phyloP scores from a whole-genome alignment of 768 basidiomycete species.

The Mycena belliarum region DNA sequence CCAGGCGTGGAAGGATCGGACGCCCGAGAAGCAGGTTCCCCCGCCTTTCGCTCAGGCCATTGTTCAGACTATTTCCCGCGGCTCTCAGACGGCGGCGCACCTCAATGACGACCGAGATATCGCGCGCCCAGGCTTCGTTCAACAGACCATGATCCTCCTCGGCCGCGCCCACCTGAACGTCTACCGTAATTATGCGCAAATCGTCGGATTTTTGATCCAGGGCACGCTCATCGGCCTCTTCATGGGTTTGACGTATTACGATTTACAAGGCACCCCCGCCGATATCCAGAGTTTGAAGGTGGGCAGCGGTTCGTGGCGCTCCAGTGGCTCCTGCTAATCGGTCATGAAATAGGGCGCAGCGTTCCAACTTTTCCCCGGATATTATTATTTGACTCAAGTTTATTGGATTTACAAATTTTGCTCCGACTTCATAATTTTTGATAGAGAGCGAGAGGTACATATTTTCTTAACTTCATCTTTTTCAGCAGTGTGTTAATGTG shows the following conservation, averaged over 20 bases:
- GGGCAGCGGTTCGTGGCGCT: neutral
- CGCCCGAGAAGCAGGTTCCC: neutral
- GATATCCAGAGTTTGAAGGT: slow-evolving; percentile 29
- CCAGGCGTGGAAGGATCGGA: slow-evolving; percentile 33
- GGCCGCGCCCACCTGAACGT: slow-evolving; percentile 24
- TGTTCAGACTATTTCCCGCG: slow-evolving; percentile 19
- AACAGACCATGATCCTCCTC: slow-evolving; percentile 22
- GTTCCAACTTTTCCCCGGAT: slow-evolving; percentile 30
- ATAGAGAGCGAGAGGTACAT: slow-evolving; percentile 44
- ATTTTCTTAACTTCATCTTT: neutral
- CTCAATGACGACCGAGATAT: neutral
- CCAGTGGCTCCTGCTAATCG: slow-evolving; percentile 26
- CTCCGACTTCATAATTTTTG: slow-evolving; percentile 35
- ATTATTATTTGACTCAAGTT: slow-evolving; percentile 36
- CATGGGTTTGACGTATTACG: slow-evolving; percentile 40
- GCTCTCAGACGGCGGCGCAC: slow-evolving; percentile 1
- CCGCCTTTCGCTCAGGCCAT: slow-evolving; percentile 8
- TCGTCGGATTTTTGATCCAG: slow-evolving; percentile 26
- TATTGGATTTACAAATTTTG: slow-evolving; percentile 24
- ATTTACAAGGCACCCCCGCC: slow-evolving; percentile 32
- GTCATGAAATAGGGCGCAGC: slow-evolving; percentile 30
- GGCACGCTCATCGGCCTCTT: slow-evolving; percentile 24
- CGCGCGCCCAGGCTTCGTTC: slow-evolving; percentile 17
- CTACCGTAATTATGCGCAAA: slow-evolving; percentile 24
- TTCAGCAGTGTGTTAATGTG: neutral